Evolutionary conservation across 1,284 basidiomycete species (phyloP), one percentile per base, ranked within the genome.

Genomic region (Ceratobasidium sp.): DNA sequence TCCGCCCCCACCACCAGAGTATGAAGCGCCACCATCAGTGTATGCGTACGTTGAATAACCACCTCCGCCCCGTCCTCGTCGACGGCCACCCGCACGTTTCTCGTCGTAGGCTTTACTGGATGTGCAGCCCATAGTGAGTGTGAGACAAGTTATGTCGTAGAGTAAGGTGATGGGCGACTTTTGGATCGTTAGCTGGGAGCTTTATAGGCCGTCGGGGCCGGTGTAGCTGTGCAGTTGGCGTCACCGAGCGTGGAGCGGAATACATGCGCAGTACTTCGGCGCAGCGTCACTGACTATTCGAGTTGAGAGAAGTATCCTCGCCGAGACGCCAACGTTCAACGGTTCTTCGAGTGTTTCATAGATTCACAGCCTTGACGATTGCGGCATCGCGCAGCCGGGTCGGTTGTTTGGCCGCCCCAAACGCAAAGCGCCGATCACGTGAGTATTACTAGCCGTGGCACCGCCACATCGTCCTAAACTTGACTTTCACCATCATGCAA

Each of bases 71-170:
- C 53, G 7, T 6, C 31, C 5, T 29, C 24, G 24, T 27, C 49
- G n/a, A 53, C 49, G n/a, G n/a, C 14, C 13, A 53, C n/a, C 19
- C 43, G 9, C 9, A n/a, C 22, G 9, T 53, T 53, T 53, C 49
- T 53, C 49, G 49, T 53, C 49, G 8, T 53, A 59, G 5, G 56
- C 27, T 31, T 59, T 59, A 27, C 56, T 59, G 1, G 56, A 59
- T 13, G 56, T 59, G 29, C 56, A 59, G 31, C 56, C 56, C 56
- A 59, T 59, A 37, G 56, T 7, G 27, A 59, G n/a, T n/a, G n/a
- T 43, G 41, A 43, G 41, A 13, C 16, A 43, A 43, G 41, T 9
- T 43, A 43, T 43, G 41, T 34, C 31, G 31, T 16, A 37, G n/a
- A 24, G 53, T 7, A 13, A 54, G 24, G 22, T 54, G 24, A 37